Percentiles rank a stretch among this genome's conserved stretches.
Evolutionary conservation across 2,329 filamentous ascomycete species (phyloP).

Genomic region (Cryphonectria naterciae): DNA sequence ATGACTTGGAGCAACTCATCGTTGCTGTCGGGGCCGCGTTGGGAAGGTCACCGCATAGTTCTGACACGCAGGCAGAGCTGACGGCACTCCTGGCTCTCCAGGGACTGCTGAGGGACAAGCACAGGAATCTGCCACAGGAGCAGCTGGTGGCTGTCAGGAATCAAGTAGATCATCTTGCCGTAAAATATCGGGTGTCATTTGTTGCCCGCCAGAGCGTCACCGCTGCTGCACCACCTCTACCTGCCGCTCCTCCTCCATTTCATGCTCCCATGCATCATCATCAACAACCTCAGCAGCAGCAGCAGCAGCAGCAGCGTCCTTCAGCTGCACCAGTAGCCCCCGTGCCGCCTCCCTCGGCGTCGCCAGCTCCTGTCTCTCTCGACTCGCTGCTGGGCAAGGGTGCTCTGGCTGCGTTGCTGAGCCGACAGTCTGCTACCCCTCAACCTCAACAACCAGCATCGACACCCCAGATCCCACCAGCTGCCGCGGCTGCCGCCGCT

Average conservation of each 20-base stretch:
- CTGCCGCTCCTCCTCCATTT: constrained; percentile 37
- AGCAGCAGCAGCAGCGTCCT: constrained; percentile 30
- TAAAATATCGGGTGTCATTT: constrained; percentile 58
- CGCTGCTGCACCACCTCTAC: constrained; percentile 36
- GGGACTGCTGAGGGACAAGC: constrained; percentile 73
- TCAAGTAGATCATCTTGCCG: constrained; percentile 79
- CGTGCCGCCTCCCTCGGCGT: constrained; percentile 40
- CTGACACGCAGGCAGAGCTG: constrained; percentile 75
- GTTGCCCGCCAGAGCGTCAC: constrained; percentile 40
- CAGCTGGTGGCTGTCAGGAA: constrained; percentile 84
- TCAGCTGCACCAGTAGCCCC: constrained; percentile 40
- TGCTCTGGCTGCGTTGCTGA: constrained; percentile 62
- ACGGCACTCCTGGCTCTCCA: constrained; percentile 87
- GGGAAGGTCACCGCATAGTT: constrained; percentile 75
- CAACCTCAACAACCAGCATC: constrained; percentile 50
- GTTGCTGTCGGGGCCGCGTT: constrained; percentile 72
- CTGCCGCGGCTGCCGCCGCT: constrained; percentile 42
- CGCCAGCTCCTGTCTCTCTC: constrained; percentile 50
- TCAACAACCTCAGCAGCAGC: constrained; percentile 21
- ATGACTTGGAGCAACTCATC: constrained; percentile 82
- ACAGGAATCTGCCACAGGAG: constrained; percentile 69
- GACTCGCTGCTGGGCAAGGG: constrained; percentile 64
- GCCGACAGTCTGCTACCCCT: constrained; percentile 55
- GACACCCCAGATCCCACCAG: constrained; percentile 32
- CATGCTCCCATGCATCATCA: constrained; percentile 39